Conservation (phyloP, 176 grass and related monocot genomes). For the Musa beccarii region DNA sequence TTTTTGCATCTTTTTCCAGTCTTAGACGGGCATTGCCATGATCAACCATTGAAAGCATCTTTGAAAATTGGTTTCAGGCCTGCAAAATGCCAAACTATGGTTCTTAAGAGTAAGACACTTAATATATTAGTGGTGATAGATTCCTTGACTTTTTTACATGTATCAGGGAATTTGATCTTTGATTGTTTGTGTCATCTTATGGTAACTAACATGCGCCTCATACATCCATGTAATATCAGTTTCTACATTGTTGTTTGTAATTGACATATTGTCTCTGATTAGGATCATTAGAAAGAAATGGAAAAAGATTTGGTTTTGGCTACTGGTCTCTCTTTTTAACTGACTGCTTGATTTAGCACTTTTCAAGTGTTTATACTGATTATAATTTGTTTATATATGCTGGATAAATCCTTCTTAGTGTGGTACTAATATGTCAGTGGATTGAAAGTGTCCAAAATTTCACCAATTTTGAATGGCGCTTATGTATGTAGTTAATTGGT, state of each 20-base stretch:
- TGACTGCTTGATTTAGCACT: background rate
- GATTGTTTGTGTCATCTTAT: background rate
- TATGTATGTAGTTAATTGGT: no score
- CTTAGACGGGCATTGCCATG: background rate
- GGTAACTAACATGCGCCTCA: background rate
- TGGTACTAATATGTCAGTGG: no score
- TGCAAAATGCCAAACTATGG: no score
- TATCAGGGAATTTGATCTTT: background rate
- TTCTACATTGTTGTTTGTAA: background rate
- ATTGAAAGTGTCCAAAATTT: no score
- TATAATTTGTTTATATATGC: no score
- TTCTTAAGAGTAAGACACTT: no score
- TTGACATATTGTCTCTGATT: background rate
- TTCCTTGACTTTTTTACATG: background rate
- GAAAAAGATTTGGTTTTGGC: background rate
- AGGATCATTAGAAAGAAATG: background rate
- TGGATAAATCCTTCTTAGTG: no score
- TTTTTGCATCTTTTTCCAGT: background rate
- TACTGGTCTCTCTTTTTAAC: background rate
- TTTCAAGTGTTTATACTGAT: no score
- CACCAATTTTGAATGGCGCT: no score
- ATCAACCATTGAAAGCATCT: background rate
- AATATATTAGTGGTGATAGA: no score
- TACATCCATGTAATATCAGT: background rate
- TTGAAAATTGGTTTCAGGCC: background rate